Evolutionary conservation across 2,329 filamentous ascomycete species (phyloP), one percentile per base, ranked within the genome.

Genomic region (Daldinia sp.): DNA sequence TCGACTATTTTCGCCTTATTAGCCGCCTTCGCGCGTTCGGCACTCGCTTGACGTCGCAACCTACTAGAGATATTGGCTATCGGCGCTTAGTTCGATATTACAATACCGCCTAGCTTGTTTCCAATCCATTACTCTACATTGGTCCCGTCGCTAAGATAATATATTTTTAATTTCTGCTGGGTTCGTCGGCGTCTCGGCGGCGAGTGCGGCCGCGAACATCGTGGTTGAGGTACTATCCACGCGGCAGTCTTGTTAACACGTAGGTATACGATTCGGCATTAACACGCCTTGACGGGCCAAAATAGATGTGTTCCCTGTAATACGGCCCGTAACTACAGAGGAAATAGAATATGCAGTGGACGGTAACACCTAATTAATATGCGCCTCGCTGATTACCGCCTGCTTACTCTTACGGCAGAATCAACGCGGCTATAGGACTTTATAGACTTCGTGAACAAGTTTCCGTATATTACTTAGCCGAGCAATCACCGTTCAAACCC

Each of bases 21-120:
- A 67, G 64, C 64, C 64, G 64, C 64, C 64, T 61, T 61, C 17
- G 61, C 64, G 61, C 61, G 50, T 62, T 67, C 64, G 64, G 64
- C 64, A 67, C 35, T 64, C 61, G 61, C 61, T 67, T 55, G 48
- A 58, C 30, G 29, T 41, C 47, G 19, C 32, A n/a, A 35, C 30
- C 43, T 50, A 27, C 34, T 48, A 49, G 54, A 58, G 23, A 23
- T 35, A n/a, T 23, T 45, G 34, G 49, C 52, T 49, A 35, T n/a
- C 53, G 45, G 64, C 64, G 64, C 64, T 67, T 64, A 64, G 29
- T 57, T 32, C 15, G 47, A 55, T 61, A 41, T 61, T 35, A 59
- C 54, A 39, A 55, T 61, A 41, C 64, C 30, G 57, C 54, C 15
- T 27, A n/a, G 8, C 54, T 47, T 21, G 5, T 58, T 48, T 48